phyloP scores from a whole-genome alignment of 495 filamentous ascomycete species.

The Daldinia bambusicola region DNA sequence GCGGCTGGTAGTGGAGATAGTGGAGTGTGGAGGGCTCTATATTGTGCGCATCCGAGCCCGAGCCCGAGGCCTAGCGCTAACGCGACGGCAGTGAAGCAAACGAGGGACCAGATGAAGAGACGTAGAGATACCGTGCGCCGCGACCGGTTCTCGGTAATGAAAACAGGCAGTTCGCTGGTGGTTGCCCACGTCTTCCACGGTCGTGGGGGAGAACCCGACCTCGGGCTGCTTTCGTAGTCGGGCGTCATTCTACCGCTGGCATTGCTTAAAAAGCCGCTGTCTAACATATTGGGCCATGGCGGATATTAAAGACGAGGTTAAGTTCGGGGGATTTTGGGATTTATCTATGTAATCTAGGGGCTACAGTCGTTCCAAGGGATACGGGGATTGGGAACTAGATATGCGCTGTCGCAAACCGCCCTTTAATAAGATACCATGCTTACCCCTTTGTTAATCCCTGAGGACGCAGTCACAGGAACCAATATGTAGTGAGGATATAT shows the following conservation, averaged over 20 bases:
- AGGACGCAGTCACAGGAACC: conserved; percentile 5
- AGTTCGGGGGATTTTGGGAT: background rate
- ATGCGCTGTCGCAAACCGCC: conserved; percentile 39
- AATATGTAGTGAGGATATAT: conserved; percentile 6
- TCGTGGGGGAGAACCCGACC: conserved; percentile 6
- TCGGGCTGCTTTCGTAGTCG: conserved; percentile 23
- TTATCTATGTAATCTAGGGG: conserved; percentile 11
- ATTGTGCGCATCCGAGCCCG: conserved; percentile 30
- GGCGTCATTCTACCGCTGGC: conserved; percentile 25
- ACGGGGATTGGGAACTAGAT: conserved; percentile 12
- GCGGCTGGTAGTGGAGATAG: background rate
- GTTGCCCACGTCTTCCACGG: conserved; percentile 22
- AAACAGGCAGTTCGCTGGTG: conserved; percentile 14
- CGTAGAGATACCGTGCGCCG: conserved; percentile 31
- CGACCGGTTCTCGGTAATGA: background rate
- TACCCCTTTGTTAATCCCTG: conserved; percentile 6
- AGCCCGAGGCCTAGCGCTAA: conserved; percentile 37
- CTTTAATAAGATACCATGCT: background rate
- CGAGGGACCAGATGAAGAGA: conserved; percentile 30
- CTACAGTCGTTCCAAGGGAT: conserved; percentile 28
- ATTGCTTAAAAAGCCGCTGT: conserved; percentile 25
- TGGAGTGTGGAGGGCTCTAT: conserved; percentile 2
- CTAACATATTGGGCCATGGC: conserved; percentile 27
- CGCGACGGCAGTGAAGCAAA: conserved; percentile 27
- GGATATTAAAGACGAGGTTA: background rate